These are phyloP conservation scores for Drosera spatulata DNA, from an alignment of 179 eudicot genomes.

Conservation along the genomic window DNA sequence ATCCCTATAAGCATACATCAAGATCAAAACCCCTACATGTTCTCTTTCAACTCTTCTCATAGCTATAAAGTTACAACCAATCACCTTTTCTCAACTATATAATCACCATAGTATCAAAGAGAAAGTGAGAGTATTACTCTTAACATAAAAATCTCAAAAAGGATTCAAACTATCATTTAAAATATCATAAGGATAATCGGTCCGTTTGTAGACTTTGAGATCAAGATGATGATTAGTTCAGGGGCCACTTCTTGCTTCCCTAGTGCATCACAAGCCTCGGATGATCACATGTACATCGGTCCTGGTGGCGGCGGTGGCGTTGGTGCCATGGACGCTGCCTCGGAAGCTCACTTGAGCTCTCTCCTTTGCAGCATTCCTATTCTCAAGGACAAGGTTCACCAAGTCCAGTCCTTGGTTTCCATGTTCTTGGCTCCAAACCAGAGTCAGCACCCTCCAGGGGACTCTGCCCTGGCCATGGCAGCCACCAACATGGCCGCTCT, in stretches of 20 bases:
- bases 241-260: background rate
- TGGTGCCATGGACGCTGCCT: background rate
- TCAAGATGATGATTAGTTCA: background rate
- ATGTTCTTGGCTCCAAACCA: conserved; percentile 13
- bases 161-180: no score
- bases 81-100: no score
- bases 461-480: conserved; percentile 9
- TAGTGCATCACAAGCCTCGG: background rate
- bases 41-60: no score
- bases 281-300: background rate
- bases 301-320: background rate
- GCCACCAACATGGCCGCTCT: conserved; percentile 33
- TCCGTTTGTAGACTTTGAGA: background rate
- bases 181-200: no score
- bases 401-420: conserved; percentile 32
- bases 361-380: conserved; percentile 38
- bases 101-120: no score
- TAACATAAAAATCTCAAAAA: no score
- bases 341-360: conserved; percentile 21
- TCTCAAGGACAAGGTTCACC: conserved; percentile 42
- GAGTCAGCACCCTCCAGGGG: background rate
- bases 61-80: no score
- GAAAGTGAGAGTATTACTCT: no score
- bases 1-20: no score
- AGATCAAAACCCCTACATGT: no score